Evolutionary conservation across 1,284 basidiomycete species (phyloP), one percentile per base, ranked within the genome.

Genomic region (Ustilago nuda): DNA sequence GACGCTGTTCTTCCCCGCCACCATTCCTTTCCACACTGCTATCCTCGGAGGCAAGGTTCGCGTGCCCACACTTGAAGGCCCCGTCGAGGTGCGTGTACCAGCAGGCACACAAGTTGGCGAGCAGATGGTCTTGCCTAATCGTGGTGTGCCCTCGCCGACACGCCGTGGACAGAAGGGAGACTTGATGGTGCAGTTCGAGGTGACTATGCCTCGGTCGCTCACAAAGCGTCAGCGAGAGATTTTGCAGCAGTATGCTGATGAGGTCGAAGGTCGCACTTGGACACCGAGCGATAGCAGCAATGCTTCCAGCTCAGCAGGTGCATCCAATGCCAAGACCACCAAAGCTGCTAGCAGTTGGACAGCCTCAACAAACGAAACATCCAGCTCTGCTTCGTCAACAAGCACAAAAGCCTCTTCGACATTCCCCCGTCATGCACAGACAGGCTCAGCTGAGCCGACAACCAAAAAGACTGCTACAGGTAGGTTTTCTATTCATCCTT

Each of bases 101-200:
- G 89, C 90, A 39, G 96, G 97, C 52, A 98, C 97, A 3, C 96
- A 99, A 87, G 94, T 93, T 81, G 95, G 95, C 19, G 94, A 99
- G 87, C 95, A 98, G 87, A 96, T 97, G 90, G 92, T 98, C 15
- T 87, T 99, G 81, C 93, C 93, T 87, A 92, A 92, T 37, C 91
- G 94, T 67, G 97, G 97, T 45, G 91, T 98, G 51, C 89, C 91
- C 62, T 89, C 90, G 54, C 89, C 82, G 0, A 71, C 78, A 27
- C 72, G 78, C 23, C 63, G 80, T 9, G 85, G 90, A 60, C 89
- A 90, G 76, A 92, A 90, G 80, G 96, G 96, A 53, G 96, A 99
- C 87, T 87, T 98, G 66, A 93, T 95, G 84, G 93, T 99, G 63
- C 91, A 91, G 55, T 99, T 98, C 88, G 90, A 90, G 56, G 89